These are phyloP conservation scores for Persicaria tinctoria DNA, from an alignment of 148 eudicot species.

Conservation along the genomic window DNA sequence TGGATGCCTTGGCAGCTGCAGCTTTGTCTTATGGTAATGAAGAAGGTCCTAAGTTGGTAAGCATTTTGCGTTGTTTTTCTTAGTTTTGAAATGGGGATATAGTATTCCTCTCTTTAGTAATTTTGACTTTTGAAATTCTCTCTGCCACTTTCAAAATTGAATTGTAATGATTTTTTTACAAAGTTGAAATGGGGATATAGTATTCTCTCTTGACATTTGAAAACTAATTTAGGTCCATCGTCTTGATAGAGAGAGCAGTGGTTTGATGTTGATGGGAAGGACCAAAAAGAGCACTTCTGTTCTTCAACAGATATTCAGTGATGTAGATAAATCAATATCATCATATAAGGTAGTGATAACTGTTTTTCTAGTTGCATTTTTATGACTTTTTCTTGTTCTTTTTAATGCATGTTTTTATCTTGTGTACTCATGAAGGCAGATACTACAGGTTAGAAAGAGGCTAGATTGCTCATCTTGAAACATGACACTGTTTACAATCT, in stretches of 20 bases:
- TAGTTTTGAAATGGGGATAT: background rate
- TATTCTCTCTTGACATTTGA: background rate
- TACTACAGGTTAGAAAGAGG: background rate
- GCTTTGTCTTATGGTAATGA: slow-evolving; percentile 74
- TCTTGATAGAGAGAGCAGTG: slow-evolving; percentile 93
- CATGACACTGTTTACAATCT: background rate
- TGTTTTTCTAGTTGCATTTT: slow-evolving; percentile 8
- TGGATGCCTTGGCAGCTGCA: slow-evolving; percentile 98
- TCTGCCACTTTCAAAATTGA: background rate
- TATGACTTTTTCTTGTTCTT: background rate
- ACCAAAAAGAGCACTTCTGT: slow-evolving; percentile 59
- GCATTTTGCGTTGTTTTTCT: slow-evolving; percentile 11
- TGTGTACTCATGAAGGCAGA: background rate
- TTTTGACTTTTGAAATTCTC: background rate
- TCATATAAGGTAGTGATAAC: slow-evolving; percentile 44
- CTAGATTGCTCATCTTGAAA: slow-evolving; percentile 6
- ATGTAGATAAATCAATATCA: slow-evolving; percentile 41
- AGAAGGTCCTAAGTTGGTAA: slow-evolving; percentile 90
- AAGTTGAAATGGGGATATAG: background rate
- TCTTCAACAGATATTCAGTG: slow-evolving; percentile 65
- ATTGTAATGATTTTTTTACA: background rate
- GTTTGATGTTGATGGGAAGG: slow-evolving; percentile 84
- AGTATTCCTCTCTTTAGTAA: background rate
- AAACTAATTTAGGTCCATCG: slow-evolving; percentile 61
- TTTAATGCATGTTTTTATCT: slow-evolving; percentile 7